Conservation (phyloP, 1,284 basidiomycete species). For the Rugosomyces carneus region DNA sequence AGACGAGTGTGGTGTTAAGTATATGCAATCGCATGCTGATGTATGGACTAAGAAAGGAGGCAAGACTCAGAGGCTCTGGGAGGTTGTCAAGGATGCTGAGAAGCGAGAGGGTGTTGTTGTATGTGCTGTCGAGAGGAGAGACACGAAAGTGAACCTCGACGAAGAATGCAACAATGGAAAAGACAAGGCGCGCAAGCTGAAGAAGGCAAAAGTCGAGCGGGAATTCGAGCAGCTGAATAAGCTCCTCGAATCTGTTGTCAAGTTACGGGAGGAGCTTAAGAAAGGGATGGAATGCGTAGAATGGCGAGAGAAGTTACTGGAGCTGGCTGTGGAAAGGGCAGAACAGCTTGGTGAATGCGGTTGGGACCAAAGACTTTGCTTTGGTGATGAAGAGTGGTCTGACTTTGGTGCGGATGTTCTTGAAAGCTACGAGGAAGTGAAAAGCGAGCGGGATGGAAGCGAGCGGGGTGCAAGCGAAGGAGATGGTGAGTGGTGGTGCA, state of each 20-base stretch:
- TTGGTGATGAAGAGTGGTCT: conserved; percentile 68
- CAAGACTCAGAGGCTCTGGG: conserved; percentile 58
- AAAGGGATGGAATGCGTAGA: conserved; percentile 58
- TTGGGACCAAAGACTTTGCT: conserved; percentile 79
- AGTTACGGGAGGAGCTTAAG: conserved; percentile 55
- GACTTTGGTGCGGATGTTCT: conserved; percentile 58
- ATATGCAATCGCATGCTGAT: conserved; percentile 57
- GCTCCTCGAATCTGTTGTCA: conserved; percentile 49
- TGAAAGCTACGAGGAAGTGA: conserved; percentile 57
- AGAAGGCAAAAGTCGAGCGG: conserved; percentile 40
- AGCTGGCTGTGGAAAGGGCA: conserved; percentile 57
- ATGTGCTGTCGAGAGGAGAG: conserved; percentile 22
- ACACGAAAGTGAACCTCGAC: conserved; percentile 12
- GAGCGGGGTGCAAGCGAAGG: conserved; percentile 25
- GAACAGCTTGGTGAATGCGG: conserved; percentile 63
- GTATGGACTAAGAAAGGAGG: conserved; percentile 56
- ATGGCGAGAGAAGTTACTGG: conserved; percentile 62
- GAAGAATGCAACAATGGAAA: conserved; percentile 22
- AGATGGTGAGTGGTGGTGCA: conserved; percentile 68
- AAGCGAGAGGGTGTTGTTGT: conserved; percentile 65
- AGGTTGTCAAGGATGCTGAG: conserved; percentile 59
- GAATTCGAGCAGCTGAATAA: conserved; percentile 47
- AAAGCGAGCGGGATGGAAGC: conserved; percentile 26
- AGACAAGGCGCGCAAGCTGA: conserved; percentile 33
- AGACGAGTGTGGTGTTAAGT: conserved; percentile 68